Evolutionary conservation across 1,284 basidiomycete species (phyloP), one percentile per base, ranked within the genome.

Genomic region (Xerocomus amazonicus): DNA sequence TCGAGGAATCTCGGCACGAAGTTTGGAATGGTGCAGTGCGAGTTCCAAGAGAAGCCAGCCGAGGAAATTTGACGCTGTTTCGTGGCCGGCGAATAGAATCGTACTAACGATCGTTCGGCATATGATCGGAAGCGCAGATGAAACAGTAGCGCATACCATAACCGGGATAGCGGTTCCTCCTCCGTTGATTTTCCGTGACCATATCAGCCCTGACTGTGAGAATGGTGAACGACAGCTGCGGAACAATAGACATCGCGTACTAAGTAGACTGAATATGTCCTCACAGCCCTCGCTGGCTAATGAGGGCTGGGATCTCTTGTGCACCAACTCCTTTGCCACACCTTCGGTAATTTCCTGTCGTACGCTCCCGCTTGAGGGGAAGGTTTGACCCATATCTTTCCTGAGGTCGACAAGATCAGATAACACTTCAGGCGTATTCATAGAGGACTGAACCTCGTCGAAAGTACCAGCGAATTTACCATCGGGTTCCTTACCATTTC

Each of bases 101-200:
- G 70, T 72, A 10, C 73, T 63, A 40, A 28, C 16, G 19, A 41
- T 13, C n/a, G 26, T 48, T n/a, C n/a, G n/a, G 35, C 19, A 27
- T 14, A 3, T 4, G 12, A 45, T 19, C 3, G 13, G 9, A 8
- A 14, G 19, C 8, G 2, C 3, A 9, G 12, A 8, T 28, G 5
- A 4, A 26, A 13, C 2, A 8, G 36, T 28, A n/a, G 32, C 41
- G 23, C 61, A 13, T 52, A 76, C 75, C 74, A 67, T 72, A 84
- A 78, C 59, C 81, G 78, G 9, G 79, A 65, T 4, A 78, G 54
- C 54, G 82, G 62, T 53, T 82, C 83, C 19, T 74, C 71, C 23
- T 80, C 74, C 9, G 57, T 73, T 48, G 84, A 63, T 47, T 68
- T 14, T 75, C 65, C 41, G 76, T 69, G 6, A 74, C 72, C 36